phyloP scores from a whole-genome alignment of 2,329 filamentous ascomycete genomes.

The Pseudogymnoascus sp. region DNA sequence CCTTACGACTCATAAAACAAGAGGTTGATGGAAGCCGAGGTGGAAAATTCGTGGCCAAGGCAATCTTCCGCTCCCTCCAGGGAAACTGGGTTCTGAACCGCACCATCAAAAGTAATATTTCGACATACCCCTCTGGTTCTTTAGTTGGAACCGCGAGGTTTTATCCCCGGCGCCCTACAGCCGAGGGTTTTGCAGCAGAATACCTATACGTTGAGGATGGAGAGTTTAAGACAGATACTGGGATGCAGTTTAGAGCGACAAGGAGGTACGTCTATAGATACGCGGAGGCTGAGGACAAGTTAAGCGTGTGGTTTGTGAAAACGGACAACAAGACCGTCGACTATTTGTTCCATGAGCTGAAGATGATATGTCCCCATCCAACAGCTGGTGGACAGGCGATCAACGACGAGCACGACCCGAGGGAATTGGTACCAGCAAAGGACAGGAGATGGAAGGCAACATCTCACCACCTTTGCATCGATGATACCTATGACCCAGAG shows the following conservation, averaged over 20 bases:
- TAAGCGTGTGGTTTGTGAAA: slow-evolving; percentile 69
- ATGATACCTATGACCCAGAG: slow-evolving; percentile 63
- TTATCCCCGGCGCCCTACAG: slow-evolving; percentile 52
- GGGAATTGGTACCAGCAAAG: not conserved
- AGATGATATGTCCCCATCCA: slow-evolving; percentile 42
- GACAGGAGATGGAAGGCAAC: slow-evolving; percentile 48
- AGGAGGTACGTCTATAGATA: slow-evolving; percentile 69
- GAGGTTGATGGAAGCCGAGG: slow-evolving; percentile 26
- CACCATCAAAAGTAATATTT: slow-evolving; percentile 44
- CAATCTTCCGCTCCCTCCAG: slow-evolving; percentile 63
- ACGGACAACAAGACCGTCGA: slow-evolving; percentile 55
- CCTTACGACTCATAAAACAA: not conserved
- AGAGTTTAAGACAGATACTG: slow-evolving; percentile 48
- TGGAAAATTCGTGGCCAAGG: slow-evolving; percentile 51
- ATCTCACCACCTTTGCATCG: slow-evolving; percentile 61
- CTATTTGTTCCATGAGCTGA: slow-evolving; percentile 68
- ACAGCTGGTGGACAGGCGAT: slow-evolving; percentile 13
- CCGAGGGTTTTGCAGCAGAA: slow-evolving; percentile 36
- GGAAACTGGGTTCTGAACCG: slow-evolving; percentile 61
- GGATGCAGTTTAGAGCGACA: slow-evolving; percentile 45
- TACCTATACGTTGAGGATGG: slow-evolving; percentile 66
- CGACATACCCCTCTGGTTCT: slow-evolving; percentile 54
- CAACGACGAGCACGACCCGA: not conserved
- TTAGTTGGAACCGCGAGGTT: slow-evolving; percentile 61
- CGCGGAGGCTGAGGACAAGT: slow-evolving; percentile 46